A percentile compares a stretch with the other conserved stretches of the same genome.
Conservation (phyloP, 352 stramenopile species). For the Thalassiosira hispida region DNA sequence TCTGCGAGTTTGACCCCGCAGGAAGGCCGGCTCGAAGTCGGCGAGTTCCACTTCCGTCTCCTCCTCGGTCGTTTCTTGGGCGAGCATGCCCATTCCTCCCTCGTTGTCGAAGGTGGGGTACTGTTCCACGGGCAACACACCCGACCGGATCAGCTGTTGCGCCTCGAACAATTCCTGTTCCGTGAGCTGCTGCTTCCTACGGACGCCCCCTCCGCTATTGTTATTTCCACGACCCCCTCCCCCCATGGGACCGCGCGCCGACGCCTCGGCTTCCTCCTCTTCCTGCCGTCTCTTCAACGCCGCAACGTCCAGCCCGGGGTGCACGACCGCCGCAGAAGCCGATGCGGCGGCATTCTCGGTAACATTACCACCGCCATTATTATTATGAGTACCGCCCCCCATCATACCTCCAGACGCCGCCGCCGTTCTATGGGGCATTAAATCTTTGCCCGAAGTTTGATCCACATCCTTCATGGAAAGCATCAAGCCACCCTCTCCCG, state of each 20-base stretch:
- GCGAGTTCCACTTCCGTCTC: slow-evolving; percentile 95
- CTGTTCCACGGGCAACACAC: slow-evolving; percentile 96
- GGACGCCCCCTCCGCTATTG: slow-evolving; percentile 13
- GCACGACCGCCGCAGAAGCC: slow-evolving; percentile 63
- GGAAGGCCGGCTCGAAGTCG: slow-evolving; percentile 96
- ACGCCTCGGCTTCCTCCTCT: slow-evolving; percentile 62
- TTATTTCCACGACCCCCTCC: slow-evolving; percentile 9
- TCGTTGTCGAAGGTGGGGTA: slow-evolving; percentile 98
- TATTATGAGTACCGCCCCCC: slow-evolving; percentile 1
- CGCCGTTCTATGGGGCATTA: slow-evolving; percentile 91
- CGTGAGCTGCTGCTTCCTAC: slow-evolving; percentile 87
- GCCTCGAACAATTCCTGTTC: slow-evolving; percentile 97
- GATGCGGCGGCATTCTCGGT: slow-evolving; percentile 25
- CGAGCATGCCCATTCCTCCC: slow-evolving; percentile 88
- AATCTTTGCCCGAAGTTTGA: slow-evolving; percentile 92
- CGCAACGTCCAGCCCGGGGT: slow-evolving; percentile 76
- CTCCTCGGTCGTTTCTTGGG: slow-evolving; percentile 87
- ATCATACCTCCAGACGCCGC: slow-evolving; percentile 15
- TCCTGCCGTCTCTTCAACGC: slow-evolving; percentile 64
- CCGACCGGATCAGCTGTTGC: slow-evolving; percentile 96
- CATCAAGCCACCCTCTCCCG: slow-evolving; percentile 87
- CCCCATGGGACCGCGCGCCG: slow-evolving; percentile 12
- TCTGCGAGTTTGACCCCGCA: slow-evolving; percentile 92
- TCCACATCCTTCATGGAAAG: slow-evolving; percentile 97
- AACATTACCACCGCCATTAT: slow-evolving; percentile 3